phyloP scores from a whole-genome alignment of 129 eudicot species.

The Tagetes erecta region DNA sequence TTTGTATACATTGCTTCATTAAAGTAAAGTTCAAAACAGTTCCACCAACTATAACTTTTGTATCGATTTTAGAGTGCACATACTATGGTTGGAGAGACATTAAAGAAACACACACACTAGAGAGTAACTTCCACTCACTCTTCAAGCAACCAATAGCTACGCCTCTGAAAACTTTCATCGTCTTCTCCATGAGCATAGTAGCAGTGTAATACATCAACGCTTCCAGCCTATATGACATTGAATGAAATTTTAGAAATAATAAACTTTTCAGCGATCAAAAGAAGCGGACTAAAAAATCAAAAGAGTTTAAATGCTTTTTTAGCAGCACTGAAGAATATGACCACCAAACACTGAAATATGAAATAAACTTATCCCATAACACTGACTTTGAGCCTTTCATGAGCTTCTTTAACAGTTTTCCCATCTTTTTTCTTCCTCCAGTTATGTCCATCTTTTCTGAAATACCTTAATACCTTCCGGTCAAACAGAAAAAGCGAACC shows the following conservation, averaged over 20 bases:
- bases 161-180: slow-evolving; percentile 90
- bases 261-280: slow-evolving; percentile 1
- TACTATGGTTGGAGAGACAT: slow-evolving; percentile 6
- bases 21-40: background rate
- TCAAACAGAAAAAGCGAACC: slow-evolving; percentile 99
- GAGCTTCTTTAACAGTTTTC: slow-evolving; percentile 98
- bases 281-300: background rate
- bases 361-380: slow-evolving; percentile 8
- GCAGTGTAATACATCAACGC: slow-evolving; percentile 94
- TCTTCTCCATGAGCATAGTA: slow-evolving; percentile 99
- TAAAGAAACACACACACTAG: slow-evolving; percentile 14
- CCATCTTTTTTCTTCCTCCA: slow-evolving; percentile 99
- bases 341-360: background rate
- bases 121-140: slow-evolving; percentile 61
- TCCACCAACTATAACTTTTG: background rate
- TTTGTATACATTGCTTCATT: background rate
- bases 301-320: background rate
- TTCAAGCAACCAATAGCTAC: slow-evolving; percentile 99
- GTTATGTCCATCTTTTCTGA: slow-evolving; percentile 94
- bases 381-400: slow-evolving; percentile 93
- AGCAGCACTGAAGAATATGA: too few relatives aligned
- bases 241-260: background rate
- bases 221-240: slow-evolving; percentile 69
- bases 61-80: background rate
- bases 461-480: slow-evolving; percentile 92